A percentile compares a stretch with the other conserved stretches of the same genome.
Conservation (phyloP, 192 early-diverging fungal genomes). For the Backusella psychrophila region DNA sequence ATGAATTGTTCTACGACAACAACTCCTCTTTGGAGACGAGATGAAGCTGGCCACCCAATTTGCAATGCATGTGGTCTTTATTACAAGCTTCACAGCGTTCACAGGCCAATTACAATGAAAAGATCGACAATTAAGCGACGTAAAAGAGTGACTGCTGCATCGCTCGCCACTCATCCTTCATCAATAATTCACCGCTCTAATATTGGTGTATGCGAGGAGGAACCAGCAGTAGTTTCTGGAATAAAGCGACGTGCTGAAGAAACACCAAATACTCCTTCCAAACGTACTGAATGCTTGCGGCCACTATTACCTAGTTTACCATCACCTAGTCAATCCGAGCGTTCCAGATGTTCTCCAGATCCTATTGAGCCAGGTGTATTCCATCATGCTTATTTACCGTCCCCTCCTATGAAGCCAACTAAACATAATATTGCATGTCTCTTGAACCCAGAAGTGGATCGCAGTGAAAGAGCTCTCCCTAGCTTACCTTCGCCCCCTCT, state of each 20-base stretch:
- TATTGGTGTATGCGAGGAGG: background rate
- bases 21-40: conserved; percentile 78
- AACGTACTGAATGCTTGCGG: conserved; percentile 4
- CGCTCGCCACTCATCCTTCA: background rate
- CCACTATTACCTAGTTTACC: conserved; percentile 3
- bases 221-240: background rate
- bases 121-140: conserved; percentile 66
- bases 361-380: conserved; percentile 26
- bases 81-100: conserved; percentile 73
- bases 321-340: no score
- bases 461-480: background rate
- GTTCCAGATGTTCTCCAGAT: background rate
- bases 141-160: conserved; percentile 34
- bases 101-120: conserved; percentile 74
- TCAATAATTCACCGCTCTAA: background rate
- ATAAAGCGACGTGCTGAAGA: background rate
- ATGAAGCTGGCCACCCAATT: conserved; percentile 63
- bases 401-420: conserved; percentile 19
- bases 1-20: conserved; percentile 69
- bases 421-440: conserved; percentile 22
- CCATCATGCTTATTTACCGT: conserved; percentile 15
- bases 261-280: background rate
- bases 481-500: conserved; percentile 29
- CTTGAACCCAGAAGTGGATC: conserved; percentile 24
- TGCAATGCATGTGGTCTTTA: conserved; percentile 96